These are phyloP conservation scores for Teratosphaeria gauchensis DNA, from an alignment of 2,329 filamentous ascomycete genomes.

Conservation along the genomic window DNA sequence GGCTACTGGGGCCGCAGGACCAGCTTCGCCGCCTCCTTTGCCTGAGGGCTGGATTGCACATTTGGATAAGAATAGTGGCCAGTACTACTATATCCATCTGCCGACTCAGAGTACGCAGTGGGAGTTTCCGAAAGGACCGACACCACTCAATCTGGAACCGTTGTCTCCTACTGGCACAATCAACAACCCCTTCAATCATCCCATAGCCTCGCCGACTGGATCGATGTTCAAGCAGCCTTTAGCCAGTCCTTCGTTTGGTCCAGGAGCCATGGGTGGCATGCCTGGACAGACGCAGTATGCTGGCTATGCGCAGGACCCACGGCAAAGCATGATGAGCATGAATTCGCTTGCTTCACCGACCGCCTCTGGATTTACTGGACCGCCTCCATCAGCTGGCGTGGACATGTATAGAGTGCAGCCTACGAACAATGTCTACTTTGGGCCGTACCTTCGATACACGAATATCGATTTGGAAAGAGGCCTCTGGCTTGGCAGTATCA, in stretches of 20 bases:
- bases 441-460: slow-evolving; percentile 86
- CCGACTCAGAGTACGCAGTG: slow-evolving; percentile 93
- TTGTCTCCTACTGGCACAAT: slow-evolving; percentile 62
- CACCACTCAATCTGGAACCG: slow-evolving; percentile 73
- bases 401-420: slow-evolving; percentile 90
- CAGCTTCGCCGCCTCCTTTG: slow-evolving; percentile 79
- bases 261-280: slow-evolving; percentile 39
- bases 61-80: slow-evolving; percentile 86
- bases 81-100: slow-evolving; percentile 98
- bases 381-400: slow-evolving; percentile 80
- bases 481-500: slow-evolving; percentile 83
- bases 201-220: slow-evolving; percentile 35
- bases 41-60: slow-evolving; percentile 98
- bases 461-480: slow-evolving; percentile 95
- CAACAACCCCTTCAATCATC: slow-evolving; percentile 29
- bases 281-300: slow-evolving; percentile 50
- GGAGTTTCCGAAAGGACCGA: slow-evolving; percentile 96
- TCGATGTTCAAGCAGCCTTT: slow-evolving; percentile 55
- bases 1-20: slow-evolving; percentile 40
- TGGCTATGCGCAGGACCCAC: slow-evolving; percentile 48
- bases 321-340: slow-evolving; percentile 77
- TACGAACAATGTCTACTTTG: slow-evolving; percentile 96
- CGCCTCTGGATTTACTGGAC: slow-evolving; percentile 73
- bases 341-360: slow-evolving; percentile 64
- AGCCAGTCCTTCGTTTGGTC: slow-evolving; percentile 65